Evolutionary conservation across 2,329 filamentous ascomycete genomes (phyloP).

Genomic region (Talaromyces verruculosus): DNA sequence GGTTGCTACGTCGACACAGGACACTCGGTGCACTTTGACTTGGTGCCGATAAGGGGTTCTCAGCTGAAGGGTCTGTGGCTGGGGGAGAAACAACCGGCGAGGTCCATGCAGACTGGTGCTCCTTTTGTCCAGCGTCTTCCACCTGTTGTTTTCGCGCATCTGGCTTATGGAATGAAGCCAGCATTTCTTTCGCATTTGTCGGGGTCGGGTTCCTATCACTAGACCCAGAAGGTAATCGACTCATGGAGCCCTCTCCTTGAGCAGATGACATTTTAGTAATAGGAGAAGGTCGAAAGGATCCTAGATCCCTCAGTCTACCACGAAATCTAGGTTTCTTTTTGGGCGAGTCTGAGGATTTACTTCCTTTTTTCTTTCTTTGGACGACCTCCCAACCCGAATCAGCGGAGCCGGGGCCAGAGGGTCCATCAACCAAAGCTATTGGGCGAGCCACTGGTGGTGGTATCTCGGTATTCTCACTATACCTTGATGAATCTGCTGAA

Average conservation of each 20-base stretch:
- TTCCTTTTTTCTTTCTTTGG: conserved; percentile 23
- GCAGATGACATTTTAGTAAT: conserved; percentile 29
- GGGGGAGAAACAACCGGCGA: conserved; percentile 32
- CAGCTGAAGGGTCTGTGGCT: conserved; percentile 21
- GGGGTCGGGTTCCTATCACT: conserved; percentile 25
- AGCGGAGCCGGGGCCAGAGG: conserved; percentile 11
- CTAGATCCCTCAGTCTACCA: conserved; percentile 16
- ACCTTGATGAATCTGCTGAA: conserved; percentile 32
- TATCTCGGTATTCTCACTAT: conserved; percentile 33
- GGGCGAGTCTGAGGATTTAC: conserved; percentile 15
- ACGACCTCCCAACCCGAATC: conserved; percentile 38
- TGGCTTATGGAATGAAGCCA: conserved; percentile 40
- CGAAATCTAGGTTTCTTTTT: conserved; percentile 21
- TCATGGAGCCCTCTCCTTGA: conserved; percentile 36
- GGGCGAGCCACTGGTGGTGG: conserved; percentile 24
- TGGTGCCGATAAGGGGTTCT: conserved; percentile 23
- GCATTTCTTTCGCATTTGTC: conserved; percentile 41
- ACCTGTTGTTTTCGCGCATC: conserved; percentile 32
- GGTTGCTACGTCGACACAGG: conserved; percentile 21
- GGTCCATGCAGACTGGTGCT: conserved; percentile 38
- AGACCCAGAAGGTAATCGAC: conserved; percentile 24
- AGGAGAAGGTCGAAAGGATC: conserved; percentile 27
- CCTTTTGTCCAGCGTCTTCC: conserved; percentile 25
- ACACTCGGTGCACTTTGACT: conserved; percentile 16
- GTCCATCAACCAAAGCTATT: conserved; percentile 8